Conservation (phyloP, 2,329 filamentous ascomycete species). For the Colletotrichum tamarilloi region DNA sequence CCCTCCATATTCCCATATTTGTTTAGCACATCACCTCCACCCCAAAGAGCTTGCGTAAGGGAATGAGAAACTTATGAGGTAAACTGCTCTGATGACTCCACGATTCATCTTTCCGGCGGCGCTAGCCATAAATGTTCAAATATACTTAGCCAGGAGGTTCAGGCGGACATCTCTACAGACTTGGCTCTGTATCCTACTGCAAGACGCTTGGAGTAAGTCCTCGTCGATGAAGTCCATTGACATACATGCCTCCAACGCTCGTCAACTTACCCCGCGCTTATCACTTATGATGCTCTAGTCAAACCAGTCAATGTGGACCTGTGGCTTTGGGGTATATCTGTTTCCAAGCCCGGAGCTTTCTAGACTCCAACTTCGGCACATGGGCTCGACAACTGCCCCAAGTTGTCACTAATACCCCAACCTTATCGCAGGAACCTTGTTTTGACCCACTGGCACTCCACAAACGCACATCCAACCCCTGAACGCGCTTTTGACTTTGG, state of each 20-base stretch:
- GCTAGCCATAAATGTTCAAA: background rate
- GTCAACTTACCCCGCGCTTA: constrained; percentile 1
- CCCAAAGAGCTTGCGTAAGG: background rate
- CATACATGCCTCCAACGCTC: background rate
- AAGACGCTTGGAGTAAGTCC: background rate
- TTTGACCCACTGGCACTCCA: constrained; percentile 1
- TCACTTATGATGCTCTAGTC: background rate
- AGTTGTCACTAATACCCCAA: constrained; percentile 24
- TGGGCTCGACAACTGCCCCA: constrained; percentile 4
- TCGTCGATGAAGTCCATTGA: background rate
- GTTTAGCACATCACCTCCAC: too few relatives aligned
- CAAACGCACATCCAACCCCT: constrained; percentile 3
- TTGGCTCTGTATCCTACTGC: background rate
- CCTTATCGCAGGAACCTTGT: constrained; percentile 20
- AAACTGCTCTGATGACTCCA: background rate
- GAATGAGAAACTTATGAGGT: background rate
- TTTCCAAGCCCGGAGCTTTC: background rate
- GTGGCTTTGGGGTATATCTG: constrained; percentile 11
- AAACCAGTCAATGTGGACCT: background rate
- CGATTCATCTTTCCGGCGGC: background rate
- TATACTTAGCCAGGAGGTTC: background rate
- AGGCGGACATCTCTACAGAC: background rate
- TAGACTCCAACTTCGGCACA: constrained; percentile 1
- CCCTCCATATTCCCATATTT: too few relatives aligned
- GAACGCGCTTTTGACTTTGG: constrained; percentile 17